Conservation (phyloP, 2,329 filamentous ascomycete genomes). For the Onygena corvina region DNA sequence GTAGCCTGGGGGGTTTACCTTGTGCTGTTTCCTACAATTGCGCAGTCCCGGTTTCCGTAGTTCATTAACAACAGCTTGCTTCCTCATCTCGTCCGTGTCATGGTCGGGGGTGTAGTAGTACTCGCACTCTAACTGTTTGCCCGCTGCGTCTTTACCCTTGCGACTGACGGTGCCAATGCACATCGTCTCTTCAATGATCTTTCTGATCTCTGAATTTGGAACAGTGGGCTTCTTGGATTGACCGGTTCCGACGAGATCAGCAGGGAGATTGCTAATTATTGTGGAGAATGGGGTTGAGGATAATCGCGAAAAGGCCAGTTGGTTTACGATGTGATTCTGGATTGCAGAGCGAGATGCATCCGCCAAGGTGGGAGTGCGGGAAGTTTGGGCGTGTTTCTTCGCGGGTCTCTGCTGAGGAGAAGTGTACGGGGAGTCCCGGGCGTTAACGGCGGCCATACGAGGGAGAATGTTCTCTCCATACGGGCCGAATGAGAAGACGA, state of each 20-base stretch:
- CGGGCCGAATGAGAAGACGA: slow-evolving; percentile 82
- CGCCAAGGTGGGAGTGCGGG: slow-evolving; percentile 21
- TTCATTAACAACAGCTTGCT: slow-evolving; percentile 71
- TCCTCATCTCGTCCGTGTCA: slow-evolving; percentile 65
- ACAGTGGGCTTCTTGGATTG: slow-evolving; percentile 27
- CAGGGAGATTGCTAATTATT: slow-evolving; percentile 75
- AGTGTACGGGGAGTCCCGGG: slow-evolving; percentile 51
- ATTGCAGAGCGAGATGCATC: slow-evolving; percentile 21
- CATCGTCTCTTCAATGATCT: slow-evolving; percentile 57
- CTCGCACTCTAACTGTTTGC: slow-evolving; percentile 85
- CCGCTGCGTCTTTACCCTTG: slow-evolving; percentile 90
- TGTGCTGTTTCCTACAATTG: slow-evolving; percentile 88
- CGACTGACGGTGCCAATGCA: slow-evolving; percentile 83
- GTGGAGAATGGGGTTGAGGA: slow-evolving; percentile 83
- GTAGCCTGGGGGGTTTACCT: slow-evolving; percentile 49
- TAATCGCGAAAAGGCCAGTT: slow-evolving; percentile 85
- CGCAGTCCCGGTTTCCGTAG: slow-evolving; percentile 80
- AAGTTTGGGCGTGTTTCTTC: slow-evolving; percentile 8
- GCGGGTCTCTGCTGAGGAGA: slow-evolving; percentile 20
- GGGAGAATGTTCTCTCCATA: slow-evolving; percentile 77
- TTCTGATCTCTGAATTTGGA: slow-evolving; percentile 53
- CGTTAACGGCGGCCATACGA: slow-evolving; percentile 64
- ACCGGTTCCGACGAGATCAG: slow-evolving; percentile 44
- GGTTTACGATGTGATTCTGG: slow-evolving; percentile 82
- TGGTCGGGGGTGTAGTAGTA: slow-evolving; percentile 91